Percentiles rank a stretch among this genome's conserved stretches.
Conservation (phyloP, 140 eudicot species). For the Bidens hawaiensis region DNA sequence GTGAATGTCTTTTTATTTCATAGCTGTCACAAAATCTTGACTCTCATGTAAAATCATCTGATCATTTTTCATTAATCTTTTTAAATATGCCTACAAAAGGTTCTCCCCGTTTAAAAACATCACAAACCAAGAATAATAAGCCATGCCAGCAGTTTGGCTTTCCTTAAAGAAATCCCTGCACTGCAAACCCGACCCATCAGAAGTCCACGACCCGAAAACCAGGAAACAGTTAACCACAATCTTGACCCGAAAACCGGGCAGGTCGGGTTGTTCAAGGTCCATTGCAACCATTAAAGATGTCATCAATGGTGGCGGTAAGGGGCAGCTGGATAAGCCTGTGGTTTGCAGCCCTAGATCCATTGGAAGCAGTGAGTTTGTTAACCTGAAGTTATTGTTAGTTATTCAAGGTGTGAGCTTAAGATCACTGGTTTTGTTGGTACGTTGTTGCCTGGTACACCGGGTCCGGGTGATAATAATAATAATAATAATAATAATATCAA, state of each 20-base stretch:
- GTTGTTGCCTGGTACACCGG: constrained; percentile 80
- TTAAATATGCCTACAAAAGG: constrained; percentile 13
- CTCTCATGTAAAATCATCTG: constrained; percentile 12
- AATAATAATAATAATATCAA: too few relatives aligned
- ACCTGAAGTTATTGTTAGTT: constrained; percentile 83
- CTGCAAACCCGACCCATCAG: constrained; percentile 87
- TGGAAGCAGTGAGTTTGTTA: constrained; percentile 87
- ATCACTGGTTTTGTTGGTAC: constrained; percentile 70
- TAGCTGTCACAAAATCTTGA: background rate
- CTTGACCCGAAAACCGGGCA: constrained; percentile 51
- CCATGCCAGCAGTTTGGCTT: constrained; percentile 86
- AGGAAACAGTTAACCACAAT: constrained; percentile 56
- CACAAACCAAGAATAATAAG: background rate
- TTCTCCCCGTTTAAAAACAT: constrained; percentile 11
- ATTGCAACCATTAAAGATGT: constrained; percentile 91
- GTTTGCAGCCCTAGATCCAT: constrained; percentile 96
- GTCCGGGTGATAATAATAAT: constrained; percentile 65
- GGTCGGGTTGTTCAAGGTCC: constrained; percentile 98
- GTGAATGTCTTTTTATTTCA: background rate
- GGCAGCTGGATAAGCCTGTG: constrained; percentile 84
- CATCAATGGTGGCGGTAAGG: constrained; percentile 90
- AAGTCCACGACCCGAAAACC: constrained; percentile 79
- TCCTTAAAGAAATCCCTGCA: constrained; percentile 82
- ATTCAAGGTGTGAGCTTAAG: constrained; percentile 86
- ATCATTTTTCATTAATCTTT: background rate